These are phyloP conservation scores for Claviceps fusiformis DNA, from an alignment of 2,329 filamentous ascomycete genomes.

Conservation along the genomic window DNA sequence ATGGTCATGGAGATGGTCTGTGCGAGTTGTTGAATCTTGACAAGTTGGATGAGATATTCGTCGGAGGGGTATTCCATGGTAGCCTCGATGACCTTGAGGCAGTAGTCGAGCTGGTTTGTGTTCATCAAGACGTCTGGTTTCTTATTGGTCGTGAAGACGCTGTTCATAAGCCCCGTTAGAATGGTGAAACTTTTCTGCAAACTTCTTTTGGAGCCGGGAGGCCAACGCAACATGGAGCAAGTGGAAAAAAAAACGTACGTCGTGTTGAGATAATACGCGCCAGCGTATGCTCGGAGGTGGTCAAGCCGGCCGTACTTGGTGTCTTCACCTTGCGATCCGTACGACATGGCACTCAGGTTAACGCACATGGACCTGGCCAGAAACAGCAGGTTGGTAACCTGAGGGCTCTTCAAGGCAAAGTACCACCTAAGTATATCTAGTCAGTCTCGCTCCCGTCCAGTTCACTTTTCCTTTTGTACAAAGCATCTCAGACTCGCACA, in stretches of 20 bases:
- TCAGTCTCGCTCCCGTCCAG: background rate
- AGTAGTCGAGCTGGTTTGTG: constrained; percentile 28
- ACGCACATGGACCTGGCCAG: constrained; percentile 32
- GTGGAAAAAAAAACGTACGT: constrained; percentile 20
- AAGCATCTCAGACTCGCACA: no score
- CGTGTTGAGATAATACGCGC: constrained; percentile 36
- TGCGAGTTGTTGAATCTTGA: constrained; percentile 33
- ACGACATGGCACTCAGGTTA: constrained; percentile 22
- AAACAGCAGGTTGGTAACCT: constrained; percentile 35
- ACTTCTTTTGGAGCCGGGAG: no score
- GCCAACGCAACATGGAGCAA: background rate
- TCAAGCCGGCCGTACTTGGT: constrained; percentile 22
- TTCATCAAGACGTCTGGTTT: constrained; percentile 34
- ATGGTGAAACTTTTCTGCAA: no score
- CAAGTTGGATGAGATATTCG: constrained; percentile 29
- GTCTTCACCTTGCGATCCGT: constrained; percentile 13
- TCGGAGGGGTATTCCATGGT: constrained; percentile 30
- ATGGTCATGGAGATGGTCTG: constrained; percentile 32
- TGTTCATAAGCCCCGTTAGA: constrained; percentile 6
- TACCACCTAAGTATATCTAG: constrained; percentile 24
- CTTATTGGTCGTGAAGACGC: constrained; percentile 32
- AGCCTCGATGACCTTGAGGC: constrained; percentile 28
- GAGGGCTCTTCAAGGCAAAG: constrained; percentile 33
- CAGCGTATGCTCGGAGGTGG: constrained; percentile 32
- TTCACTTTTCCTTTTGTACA: no score